A percentile compares a stretch with the other conserved stretches of the same genome.
Conservation (phyloP, 352 stramenopile genomes). For the Pythium diclinum region DNA sequence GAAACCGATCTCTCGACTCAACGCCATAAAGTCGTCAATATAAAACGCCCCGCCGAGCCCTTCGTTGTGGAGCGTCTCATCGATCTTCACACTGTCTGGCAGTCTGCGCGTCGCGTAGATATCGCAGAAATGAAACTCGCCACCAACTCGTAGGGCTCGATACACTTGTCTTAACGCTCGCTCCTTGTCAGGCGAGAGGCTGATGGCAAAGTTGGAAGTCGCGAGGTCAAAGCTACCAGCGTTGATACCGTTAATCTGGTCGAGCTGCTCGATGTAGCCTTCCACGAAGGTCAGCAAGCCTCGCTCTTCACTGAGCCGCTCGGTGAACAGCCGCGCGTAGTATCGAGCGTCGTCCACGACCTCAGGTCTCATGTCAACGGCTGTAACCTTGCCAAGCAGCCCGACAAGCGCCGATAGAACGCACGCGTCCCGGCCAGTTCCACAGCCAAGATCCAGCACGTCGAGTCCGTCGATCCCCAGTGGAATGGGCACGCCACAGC, state of each 20-base stretch:
- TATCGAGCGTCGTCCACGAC: constrained; percentile 66
- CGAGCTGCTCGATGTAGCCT: constrained; percentile 83
- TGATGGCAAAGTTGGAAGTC: constrained; percentile 91
- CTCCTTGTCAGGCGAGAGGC: constrained; percentile 86
- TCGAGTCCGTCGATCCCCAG: constrained; percentile 45
- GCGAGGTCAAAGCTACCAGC: constrained; percentile 82
- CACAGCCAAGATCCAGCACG: constrained; percentile 86
- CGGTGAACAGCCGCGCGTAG: constrained; percentile 58
- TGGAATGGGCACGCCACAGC: constrained; percentile 73
- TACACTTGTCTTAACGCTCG: constrained; percentile 76
- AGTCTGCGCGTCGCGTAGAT: constrained; percentile 84
- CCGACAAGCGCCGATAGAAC: constrained; percentile 78
- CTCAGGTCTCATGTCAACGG: constrained; percentile 88
- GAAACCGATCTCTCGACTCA: constrained; percentile 76
- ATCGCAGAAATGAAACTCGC: constrained; percentile 91
- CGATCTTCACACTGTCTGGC: constrained; percentile 47
- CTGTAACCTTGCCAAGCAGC: constrained; percentile 62
- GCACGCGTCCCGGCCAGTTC: constrained; percentile 85
- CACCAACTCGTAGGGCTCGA: constrained; percentile 72
- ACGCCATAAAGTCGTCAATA: constrained; percentile 87
- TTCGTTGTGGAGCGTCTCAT: constrained; percentile 85
- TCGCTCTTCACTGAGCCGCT: constrained; percentile 65
- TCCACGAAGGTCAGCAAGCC: constrained; percentile 82
- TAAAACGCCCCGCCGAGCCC: constrained; percentile 88
- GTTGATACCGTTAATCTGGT: constrained; percentile 50